Percentiles rank a stretch among this genome's conserved stretches.
Conservation (phyloP, 2,329 filamentous ascomycete species). For the Helotiales sp. region DNA sequence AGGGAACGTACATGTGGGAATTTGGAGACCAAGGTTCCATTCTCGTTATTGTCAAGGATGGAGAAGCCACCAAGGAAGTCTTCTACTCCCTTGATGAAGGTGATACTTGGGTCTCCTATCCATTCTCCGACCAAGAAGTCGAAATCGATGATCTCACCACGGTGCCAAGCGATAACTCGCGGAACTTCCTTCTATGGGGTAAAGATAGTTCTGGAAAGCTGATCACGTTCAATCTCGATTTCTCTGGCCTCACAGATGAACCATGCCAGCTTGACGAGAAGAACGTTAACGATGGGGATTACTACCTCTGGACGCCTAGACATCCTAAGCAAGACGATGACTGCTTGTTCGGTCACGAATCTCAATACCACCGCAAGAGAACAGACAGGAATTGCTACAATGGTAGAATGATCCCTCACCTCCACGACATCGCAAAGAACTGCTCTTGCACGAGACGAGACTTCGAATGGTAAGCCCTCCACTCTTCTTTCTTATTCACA, state of each 20-base stretch:
- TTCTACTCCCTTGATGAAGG: slow-evolving; percentile 84
- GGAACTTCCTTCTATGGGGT: slow-evolving; percentile 91
- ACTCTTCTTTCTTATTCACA: background rate
- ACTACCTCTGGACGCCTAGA: slow-evolving; percentile 82
- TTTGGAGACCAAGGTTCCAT: slow-evolving; percentile 95
- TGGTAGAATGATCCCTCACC: slow-evolving; percentile 65
- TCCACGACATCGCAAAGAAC: slow-evolving; percentile 70
- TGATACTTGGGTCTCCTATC: slow-evolving; percentile 71
- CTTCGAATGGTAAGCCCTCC: slow-evolving; percentile 78
- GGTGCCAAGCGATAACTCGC: slow-evolving; percentile 82
- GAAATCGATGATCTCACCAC: slow-evolving; percentile 81
- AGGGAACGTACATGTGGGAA: slow-evolving; percentile 89
- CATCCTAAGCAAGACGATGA: slow-evolving; percentile 77
- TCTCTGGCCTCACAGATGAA: slow-evolving; percentile 73
- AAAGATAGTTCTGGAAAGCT: slow-evolving; percentile 52
- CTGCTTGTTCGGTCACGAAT: slow-evolving; percentile 90
- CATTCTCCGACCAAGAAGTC: slow-evolving; percentile 72
- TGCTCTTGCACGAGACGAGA: slow-evolving; percentile 84
- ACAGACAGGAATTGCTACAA: slow-evolving; percentile 79
- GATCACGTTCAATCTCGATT: slow-evolving; percentile 83
- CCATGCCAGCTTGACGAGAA: slow-evolving; percentile 69
- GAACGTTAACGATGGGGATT: slow-evolving; percentile 64
- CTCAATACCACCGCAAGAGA: slow-evolving; percentile 90
- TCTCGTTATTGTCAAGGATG: slow-evolving; percentile 79
- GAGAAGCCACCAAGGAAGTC: slow-evolving; percentile 64